Conservation (phyloP, 257 asterid species). For the Plantago major region DNA sequence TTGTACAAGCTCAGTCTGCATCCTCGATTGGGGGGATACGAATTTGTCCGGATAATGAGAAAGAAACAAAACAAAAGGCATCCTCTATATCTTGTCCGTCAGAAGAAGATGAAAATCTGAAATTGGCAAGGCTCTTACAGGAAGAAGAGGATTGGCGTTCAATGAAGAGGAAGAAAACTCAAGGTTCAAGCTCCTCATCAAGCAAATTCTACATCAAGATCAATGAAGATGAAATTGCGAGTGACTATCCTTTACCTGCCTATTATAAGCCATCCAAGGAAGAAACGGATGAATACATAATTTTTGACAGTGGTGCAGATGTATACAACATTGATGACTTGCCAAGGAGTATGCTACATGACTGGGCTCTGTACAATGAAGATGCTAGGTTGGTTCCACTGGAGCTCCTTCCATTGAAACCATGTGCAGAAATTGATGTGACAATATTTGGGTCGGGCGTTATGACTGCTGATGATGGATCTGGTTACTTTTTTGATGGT, state of each 20-base stretch:
- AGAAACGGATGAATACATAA: slow-evolving; percentile 82
- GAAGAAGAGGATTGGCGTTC: slow-evolving; percentile 82
- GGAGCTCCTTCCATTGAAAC: slow-evolving; percentile 90
- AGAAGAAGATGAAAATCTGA: slow-evolving; percentile 64
- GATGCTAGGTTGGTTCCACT: slow-evolving; percentile 84
- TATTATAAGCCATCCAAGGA: slow-evolving; percentile 61
- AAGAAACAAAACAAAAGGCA: slow-evolving; percentile 26
- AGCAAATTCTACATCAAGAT: slow-evolving; percentile 78
- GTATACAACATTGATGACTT: slow-evolving; percentile 53
- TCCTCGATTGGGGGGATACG: slow-evolving; percentile 50
- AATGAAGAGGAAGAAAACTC: slow-evolving; percentile 64
- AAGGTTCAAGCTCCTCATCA: slow-evolving; percentile 44
- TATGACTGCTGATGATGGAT: slow-evolving; percentile 83
- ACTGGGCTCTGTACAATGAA: slow-evolving; percentile 91
- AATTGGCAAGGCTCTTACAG: slow-evolving; percentile 71
- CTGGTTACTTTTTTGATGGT: slow-evolving; percentile 70
- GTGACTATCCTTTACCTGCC: slow-evolving; percentile 92
- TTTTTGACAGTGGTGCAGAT: slow-evolving; percentile 63
- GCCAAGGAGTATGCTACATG: slow-evolving; percentile 77
- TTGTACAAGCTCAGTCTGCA: slow-evolving; percentile 33
- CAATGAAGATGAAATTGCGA: slow-evolving; percentile 95
- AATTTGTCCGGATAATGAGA: slow-evolving; percentile 44
- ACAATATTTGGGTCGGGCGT: slow-evolving; percentile 85
- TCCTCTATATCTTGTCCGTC: slow-evolving; percentile 27
- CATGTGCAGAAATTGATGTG: slow-evolving; percentile 88